Evolutionary conservation across 495 filamentous ascomycete species (phyloP), one percentile per base, ranked within the genome.

Genomic region (Penicillium roqueforti): DNA sequence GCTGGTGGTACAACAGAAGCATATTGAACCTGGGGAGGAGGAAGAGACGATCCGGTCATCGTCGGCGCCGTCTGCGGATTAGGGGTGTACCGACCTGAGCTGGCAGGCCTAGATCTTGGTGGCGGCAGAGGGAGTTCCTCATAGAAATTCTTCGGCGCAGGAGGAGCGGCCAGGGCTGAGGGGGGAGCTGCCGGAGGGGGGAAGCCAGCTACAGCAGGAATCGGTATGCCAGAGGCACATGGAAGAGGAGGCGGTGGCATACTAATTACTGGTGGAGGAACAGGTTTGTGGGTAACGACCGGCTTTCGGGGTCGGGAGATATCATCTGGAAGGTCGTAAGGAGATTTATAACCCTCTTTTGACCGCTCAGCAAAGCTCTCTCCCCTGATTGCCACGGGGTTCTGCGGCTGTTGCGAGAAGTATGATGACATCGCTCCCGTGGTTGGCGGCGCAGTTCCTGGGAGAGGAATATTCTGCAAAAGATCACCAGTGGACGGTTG

Each of bases 281-380:
- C 65, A 47, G 71, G 59, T 47, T 67, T 76, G 6, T 63, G 61
- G n/a, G 64, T 71, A 26, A 61, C 56, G 18, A 60, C 80, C 70
- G 73, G 82, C 83, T 66, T 73, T 70, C 81, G 80, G 26, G 86
- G 86, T 49, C 82, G 82, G 16, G 85, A 78, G 14, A 97, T 78
- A 43, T 96, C 92, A 71, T 95, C 89, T 3, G 93, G 93, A 4
- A 98, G 80, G 68, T 98, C 93, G 59, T 96, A 98, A 4, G 93
- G 93, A 22, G 91, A 96, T 28, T 83, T 80, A 65, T 97, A 98
- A 9, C 92, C 92, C 38, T 91, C 85, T 67, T 95, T 97, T 7
- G 88, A 73, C 57, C 91, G 92, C 63, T 91, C 86, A 5, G 82
- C 88, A 68, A 95, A 98, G 64, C 92, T 97, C 80, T 87, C 58